A percentile compares a stretch with the other conserved stretches of the same genome.
phyloP scores from a whole-genome alignment of 208 protist species.

The Trypanosoma vivax region DNA sequence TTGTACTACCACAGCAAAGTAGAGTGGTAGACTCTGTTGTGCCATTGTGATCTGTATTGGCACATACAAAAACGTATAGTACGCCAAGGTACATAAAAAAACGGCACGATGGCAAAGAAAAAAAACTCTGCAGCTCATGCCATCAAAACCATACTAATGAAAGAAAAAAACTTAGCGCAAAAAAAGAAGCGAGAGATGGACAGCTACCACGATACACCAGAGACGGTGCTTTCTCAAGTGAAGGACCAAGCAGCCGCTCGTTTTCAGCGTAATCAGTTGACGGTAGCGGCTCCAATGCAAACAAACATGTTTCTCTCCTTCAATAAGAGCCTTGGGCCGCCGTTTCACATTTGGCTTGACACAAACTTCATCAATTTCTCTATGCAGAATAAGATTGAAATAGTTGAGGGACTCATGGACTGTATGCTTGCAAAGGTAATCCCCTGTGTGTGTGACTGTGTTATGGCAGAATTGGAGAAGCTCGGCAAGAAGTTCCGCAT shows the following conservation, averaged over 20 bases:
- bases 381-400: slow-evolving; percentile 99
- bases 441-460: slow-evolving; percentile 98
- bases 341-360: slow-evolving; percentile 98
- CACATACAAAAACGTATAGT: neutral
- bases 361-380: slow-evolving; percentile 99
- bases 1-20: no score
- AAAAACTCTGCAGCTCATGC: slow-evolving; percentile 61
- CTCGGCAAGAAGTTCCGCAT: slow-evolving; percentile 95
- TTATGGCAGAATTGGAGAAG: slow-evolving; percentile 99
- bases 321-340: slow-evolving; percentile 96
- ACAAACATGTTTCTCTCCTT: slow-evolving; percentile 95
- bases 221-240: slow-evolving; percentile 22
- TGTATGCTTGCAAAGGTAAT: slow-evolving; percentile 98
- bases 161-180: slow-evolving; percentile 72
- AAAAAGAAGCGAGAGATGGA: slow-evolving; percentile 89
- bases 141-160: slow-evolving; percentile 90
- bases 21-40: no score
- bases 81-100: neutral
- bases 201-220: slow-evolving; percentile 47
- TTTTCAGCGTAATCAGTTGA: slow-evolving; percentile 62
- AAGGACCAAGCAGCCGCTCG: slow-evolving; percentile 66
- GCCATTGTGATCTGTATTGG: neutral
- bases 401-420: slow-evolving; percentile 97
- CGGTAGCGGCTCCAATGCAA: slow-evolving; percentile 43
- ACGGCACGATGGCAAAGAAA: slow-evolving; percentile 57